Conservation (phyloP, 352 stramenopile species). For the Pythium pyrilobum region DNA sequence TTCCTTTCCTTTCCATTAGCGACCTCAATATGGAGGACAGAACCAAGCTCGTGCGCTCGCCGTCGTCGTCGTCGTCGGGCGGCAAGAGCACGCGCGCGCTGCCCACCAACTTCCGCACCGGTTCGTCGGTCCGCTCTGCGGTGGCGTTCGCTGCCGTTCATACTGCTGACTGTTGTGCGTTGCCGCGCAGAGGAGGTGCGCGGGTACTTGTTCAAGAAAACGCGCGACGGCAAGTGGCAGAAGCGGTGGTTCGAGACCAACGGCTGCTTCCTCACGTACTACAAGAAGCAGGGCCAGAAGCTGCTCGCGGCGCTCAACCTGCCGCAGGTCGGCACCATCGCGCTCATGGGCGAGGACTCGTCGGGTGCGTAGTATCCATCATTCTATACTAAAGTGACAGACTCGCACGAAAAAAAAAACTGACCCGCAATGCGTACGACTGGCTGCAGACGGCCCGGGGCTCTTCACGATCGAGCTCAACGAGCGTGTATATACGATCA, state of each 20-base stretch:
- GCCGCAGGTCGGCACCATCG: slow-evolving; percentile 88
- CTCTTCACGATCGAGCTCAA: slow-evolving; percentile 90
- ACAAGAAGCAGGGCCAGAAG: slow-evolving; percentile 96
- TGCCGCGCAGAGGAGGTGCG: slow-evolving; percentile 7
- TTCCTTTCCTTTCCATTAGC: too few relatives aligned
- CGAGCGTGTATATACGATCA: slow-evolving; percentile 89
- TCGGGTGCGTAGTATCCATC: slow-evolving; percentile 25
- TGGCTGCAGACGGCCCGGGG: slow-evolving; percentile 57
- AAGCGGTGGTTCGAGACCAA: slow-evolving; percentile 99
- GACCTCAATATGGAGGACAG: slow-evolving; percentile 19
- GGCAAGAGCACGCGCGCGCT: slow-evolving; percentile 43
- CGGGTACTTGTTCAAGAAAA: slow-evolving; percentile 94
- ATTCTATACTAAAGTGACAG: not conserved
- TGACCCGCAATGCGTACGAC: not conserved
- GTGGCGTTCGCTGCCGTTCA: not conserved
- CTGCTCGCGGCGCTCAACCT: slow-evolving; percentile 91
- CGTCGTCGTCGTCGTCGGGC: slow-evolving; percentile 30
- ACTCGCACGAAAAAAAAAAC: not conserved
- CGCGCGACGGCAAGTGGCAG: slow-evolving; percentile 94
- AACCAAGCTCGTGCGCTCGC: slow-evolving; percentile 38
- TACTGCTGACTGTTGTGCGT: not conserved
- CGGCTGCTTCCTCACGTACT: slow-evolving; percentile 98
- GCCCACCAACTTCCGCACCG: slow-evolving; percentile 65
- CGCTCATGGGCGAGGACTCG: slow-evolving; percentile 64
- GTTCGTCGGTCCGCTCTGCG: slow-evolving; percentile 25